Evolutionary conservation across 805 yeast genomes (phyloP).

Genomic region (Pichia scutulata): DNA sequence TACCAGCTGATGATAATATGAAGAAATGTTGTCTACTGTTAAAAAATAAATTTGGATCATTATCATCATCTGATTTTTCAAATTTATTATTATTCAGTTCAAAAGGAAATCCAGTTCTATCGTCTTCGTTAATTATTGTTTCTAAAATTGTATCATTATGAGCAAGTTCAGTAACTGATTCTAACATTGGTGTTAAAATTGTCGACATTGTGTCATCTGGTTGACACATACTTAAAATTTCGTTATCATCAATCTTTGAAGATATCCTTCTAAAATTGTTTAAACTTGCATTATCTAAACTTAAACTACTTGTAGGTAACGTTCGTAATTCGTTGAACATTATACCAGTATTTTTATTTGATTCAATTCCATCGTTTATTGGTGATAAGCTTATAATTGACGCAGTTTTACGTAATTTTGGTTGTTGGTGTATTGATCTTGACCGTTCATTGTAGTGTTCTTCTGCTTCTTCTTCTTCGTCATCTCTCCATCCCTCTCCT

Average conservation of each 20-base stretch:
- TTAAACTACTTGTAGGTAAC: slow-evolving; percentile 7
- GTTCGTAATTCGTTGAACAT: slow-evolving; percentile 8
- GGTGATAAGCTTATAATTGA: slow-evolving; percentile 1
- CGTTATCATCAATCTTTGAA: background rate
- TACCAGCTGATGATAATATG: slow-evolving; percentile 77
- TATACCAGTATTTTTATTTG: slow-evolving; percentile 3
- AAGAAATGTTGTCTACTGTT: slow-evolving; percentile 58
- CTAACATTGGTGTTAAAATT: background rate
- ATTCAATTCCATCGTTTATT: background rate
- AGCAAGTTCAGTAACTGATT: background rate
- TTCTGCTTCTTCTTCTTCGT: background rate
- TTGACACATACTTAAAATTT: background rate
- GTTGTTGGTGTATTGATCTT: background rate
- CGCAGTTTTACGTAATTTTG: background rate
- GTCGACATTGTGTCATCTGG: slow-evolving; percentile 6
- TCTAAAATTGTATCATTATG: background rate
- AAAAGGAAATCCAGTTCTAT: slow-evolving; percentile 4
- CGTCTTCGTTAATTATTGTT: background rate
- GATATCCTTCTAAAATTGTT: background rate
- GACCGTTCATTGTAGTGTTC: background rate
- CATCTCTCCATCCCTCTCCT: background rate
- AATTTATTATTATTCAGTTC: slow-evolving; percentile 16
- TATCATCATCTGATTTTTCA: slow-evolving; percentile 23
- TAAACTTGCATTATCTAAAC: slow-evolving; percentile 8
- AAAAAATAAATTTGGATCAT: slow-evolving; percentile 27